Base-by-base conservation (phyloP, 1,284 basidiomycete species). In the Boletus holoroseus region DNA sequence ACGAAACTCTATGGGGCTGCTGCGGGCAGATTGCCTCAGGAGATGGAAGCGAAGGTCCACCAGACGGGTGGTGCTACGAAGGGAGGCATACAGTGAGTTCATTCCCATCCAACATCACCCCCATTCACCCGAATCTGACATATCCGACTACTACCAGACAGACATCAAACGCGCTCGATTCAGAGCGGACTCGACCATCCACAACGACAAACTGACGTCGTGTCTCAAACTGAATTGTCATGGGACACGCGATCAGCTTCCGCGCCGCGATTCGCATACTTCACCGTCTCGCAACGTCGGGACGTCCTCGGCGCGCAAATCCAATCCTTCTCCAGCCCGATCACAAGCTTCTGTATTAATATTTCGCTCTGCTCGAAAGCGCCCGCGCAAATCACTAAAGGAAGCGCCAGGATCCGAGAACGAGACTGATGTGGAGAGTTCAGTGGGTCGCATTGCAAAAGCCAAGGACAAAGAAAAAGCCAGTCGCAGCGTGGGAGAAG, bases 51-150 rank as follows among this genome's bases (percentile, higher is more conserved):
- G 82, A 83, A 69, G 86, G 86, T 0, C 87, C 86, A 2, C 87
- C 86, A 2, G 85, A 88, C 62, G 86, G 86, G 1, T 89, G 84
- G 85, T 89, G 86, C 59, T 89, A 87, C 57, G 85, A 89, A 66
- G 87, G 86, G 4, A 77, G 75, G 62, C 87, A 89, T 62, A 88
- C 86, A 9, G 85, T 85, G 50, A 54, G 80, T 73, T 37, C 26
- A 13, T 42, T 16, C 37, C 51, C 32, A 42, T n/a, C 38, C 39
- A 28, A 34, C 26, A 22, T 5, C 9, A 0, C 15, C 22, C 3
- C 12, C 24, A 1, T 24, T 27, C 26, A 27, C 22, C n/a, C 9
- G 2, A 20, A 24, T 12, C 48, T 54, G 30, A 55, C 36, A 9
- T 11, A 7, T 5, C 7, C 24, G 7, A 35, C 16, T 3, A 2